Evolutionary conservation across 345 rosid species (phyloP).

Genomic region (Bruguiera parviflora): DNA sequence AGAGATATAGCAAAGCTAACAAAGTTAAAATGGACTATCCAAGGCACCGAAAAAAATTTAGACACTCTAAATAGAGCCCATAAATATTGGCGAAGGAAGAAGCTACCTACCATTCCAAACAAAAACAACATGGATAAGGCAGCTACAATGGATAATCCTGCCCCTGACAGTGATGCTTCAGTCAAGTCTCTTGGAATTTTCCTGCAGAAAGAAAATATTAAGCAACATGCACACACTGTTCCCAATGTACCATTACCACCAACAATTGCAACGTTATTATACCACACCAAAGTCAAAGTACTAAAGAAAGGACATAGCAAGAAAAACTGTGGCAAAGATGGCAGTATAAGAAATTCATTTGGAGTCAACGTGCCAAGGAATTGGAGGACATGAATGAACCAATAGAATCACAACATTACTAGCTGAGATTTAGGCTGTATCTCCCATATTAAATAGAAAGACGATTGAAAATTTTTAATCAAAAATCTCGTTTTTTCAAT

Average conservation of each 20-base stretch:
- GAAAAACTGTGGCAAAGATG: background rate
- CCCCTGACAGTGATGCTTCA: slow-evolving; percentile 93
- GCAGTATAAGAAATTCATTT: too few relatives aligned
- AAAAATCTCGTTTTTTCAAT: too few relatives aligned
- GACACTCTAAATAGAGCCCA: background rate
- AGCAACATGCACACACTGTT: background rate
- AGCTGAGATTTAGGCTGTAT: too few relatives aligned
- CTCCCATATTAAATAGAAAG: too few relatives aligned
- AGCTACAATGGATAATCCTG: slow-evolving; percentile 86
- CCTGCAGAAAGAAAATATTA: slow-evolving; percentile 43
- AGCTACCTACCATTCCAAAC: slow-evolving; percentile 86
- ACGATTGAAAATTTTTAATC: too few relatives aligned
- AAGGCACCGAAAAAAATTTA: background rate
- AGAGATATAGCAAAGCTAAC: background rate
- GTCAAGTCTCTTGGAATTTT: slow-evolving; percentile 99
- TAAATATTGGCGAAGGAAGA: slow-evolving; percentile 1
- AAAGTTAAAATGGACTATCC: background rate
- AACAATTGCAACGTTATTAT: background rate
- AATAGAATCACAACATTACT: too few relatives aligned
- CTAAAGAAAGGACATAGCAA: background rate
- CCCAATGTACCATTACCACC: background rate
- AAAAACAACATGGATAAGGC: slow-evolving; percentile 83
- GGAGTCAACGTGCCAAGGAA: background rate
- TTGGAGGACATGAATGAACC: background rate
- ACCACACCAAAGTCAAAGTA: background rate